Percentiles rank a stretch among this genome's conserved stretches.
Conservation (phyloP, 2,329 filamentous ascomycete genomes). For the Leptodontidium sp. region DNA sequence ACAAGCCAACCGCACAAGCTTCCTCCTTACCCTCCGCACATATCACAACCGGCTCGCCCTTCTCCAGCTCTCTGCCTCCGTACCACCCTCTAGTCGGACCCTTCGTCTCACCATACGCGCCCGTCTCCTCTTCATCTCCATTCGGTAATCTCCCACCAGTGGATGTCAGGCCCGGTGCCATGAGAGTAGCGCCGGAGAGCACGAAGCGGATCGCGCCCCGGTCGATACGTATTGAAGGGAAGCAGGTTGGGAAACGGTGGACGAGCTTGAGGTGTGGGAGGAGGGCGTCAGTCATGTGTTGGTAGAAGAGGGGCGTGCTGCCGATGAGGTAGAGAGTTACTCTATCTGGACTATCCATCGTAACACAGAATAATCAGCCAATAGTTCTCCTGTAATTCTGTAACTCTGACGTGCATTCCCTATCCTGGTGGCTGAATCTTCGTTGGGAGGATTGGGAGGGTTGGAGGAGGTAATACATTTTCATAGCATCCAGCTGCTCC, state of each 20-base stretch:
- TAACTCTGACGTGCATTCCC: too few relatives aligned
- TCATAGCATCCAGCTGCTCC: slow-evolving; percentile 86
- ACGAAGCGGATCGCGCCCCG: slow-evolving; percentile 97
- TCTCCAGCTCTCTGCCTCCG: slow-evolving; percentile 72
- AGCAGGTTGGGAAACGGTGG: slow-evolving; percentile 86
- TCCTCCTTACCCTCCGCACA: slow-evolving; percentile 93
- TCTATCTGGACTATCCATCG: slow-evolving; percentile 72
- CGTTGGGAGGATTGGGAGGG: background rate
- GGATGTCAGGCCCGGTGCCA: slow-evolving; percentile 93
- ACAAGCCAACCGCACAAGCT: slow-evolving; percentile 84
- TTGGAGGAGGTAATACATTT: slow-evolving; percentile 64
- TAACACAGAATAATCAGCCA: slow-evolving; percentile 22
- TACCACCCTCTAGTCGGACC: slow-evolving; percentile 52
- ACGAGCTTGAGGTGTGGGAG: slow-evolving; percentile 90
- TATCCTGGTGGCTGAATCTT: too few relatives aligned
- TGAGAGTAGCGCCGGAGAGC: slow-evolving; percentile 89
- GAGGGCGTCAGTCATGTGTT: slow-evolving; percentile 76
- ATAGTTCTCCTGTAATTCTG: background rate
- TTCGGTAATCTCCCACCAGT: slow-evolving; percentile 80
- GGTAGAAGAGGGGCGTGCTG: slow-evolving; percentile 85
- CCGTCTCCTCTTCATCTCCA: slow-evolving; percentile 49
- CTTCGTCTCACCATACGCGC: slow-evolving; percentile 42
- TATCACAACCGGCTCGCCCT: slow-evolving; percentile 86
- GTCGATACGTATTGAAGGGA: slow-evolving; percentile 89
- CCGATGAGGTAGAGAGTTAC: slow-evolving; percentile 88